A percentile compares a stretch with the other conserved stretches of the same genome.
These are phyloP conservation scores for Boeremia lycopersici DNA, from an alignment of 2,329 filamentous ascomycete species.

Conservation along the genomic window DNA sequence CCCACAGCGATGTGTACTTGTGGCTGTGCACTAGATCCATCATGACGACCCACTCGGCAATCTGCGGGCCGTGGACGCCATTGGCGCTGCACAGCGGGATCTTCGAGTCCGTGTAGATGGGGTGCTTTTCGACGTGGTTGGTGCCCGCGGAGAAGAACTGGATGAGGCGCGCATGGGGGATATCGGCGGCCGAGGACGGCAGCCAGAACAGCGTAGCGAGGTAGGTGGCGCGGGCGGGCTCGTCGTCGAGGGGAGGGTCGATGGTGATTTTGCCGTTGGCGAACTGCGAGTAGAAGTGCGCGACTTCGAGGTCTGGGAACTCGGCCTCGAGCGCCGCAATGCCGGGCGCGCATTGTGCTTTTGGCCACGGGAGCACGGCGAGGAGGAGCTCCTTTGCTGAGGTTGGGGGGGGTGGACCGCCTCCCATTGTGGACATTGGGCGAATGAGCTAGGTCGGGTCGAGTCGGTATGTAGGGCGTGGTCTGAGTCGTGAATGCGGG, in stretches of 20 bases:
- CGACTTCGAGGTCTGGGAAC: constrained; percentile 40
- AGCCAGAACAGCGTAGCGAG: constrained; percentile 57
- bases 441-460: background rate
- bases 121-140: constrained; percentile 60
- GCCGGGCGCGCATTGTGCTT: constrained; percentile 26
- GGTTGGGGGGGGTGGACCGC: constrained; percentile 42
- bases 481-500: background rate
- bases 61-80: constrained; percentile 67
- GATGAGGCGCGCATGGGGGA: constrained; percentile 55
- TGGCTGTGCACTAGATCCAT: constrained; percentile 65
- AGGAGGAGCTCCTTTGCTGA: constrained; percentile 46
- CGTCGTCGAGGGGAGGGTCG: constrained; percentile 50
- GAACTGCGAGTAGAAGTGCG: constrained; percentile 32
- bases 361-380: constrained; percentile 50
- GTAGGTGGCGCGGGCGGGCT: constrained; percentile 50
- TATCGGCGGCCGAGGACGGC: constrained; percentile 45
- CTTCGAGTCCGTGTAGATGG: constrained; percentile 58
- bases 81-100: constrained; percentile 62
- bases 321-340: constrained; percentile 36
- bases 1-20: constrained; percentile 59
- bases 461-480: background rate
- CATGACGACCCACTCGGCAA: constrained; percentile 70
- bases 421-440: constrained; percentile 52
- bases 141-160: constrained; percentile 65
- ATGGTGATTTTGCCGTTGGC: constrained; percentile 47